phyloP scores from a whole-genome alignment of 371 early-diverging fungal genomes.

The Mucor irregularis region DNA sequence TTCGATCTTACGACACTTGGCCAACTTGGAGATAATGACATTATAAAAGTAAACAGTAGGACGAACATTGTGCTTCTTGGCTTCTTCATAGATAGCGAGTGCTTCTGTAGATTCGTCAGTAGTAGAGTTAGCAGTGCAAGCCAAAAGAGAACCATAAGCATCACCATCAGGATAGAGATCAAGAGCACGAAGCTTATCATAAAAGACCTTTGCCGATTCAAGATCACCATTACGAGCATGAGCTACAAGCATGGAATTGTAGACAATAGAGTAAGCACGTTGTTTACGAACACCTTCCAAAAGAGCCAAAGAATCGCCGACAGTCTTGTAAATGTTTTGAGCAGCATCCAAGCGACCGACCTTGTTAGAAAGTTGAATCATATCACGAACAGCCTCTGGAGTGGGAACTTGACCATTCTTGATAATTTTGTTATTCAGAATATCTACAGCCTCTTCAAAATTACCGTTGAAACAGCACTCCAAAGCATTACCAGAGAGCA shows the following conservation, averaged over 20 bases:
- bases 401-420: constrained; percentile 31
- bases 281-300: constrained; percentile 17
- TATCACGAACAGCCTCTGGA: constrained; percentile 46
- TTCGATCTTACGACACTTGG: constrained; percentile 58
- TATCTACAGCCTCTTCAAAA: constrained; percentile 24
- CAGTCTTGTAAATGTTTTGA: constrained; percentile 30
- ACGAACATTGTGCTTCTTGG: constrained; percentile 51
- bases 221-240: constrained; percentile 50
- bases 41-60: constrained; percentile 65
- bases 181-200: constrained; percentile 44
- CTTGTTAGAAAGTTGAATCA: constrained; percentile 37
- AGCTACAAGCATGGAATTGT: constrained; percentile 59
- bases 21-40: constrained; percentile 61
- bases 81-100: constrained; percentile 57
- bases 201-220: constrained; percentile 42
- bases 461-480: constrained; percentile 29
- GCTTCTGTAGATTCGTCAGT: constrained; percentile 59
- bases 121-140: constrained; percentile 47
- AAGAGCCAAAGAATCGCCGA: constrained; percentile 14
- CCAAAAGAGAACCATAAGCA: constrained; percentile 51
- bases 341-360: constrained; percentile 22
- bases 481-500: constrained; percentile 31
- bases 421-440: constrained; percentile 33
- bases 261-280: constrained; percentile 21
- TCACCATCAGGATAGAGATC: constrained; percentile 43